Evolutionary conservation across 495 filamentous ascomycete species (phyloP).

Genomic region (Sabuloglossum arenarium): DNA sequence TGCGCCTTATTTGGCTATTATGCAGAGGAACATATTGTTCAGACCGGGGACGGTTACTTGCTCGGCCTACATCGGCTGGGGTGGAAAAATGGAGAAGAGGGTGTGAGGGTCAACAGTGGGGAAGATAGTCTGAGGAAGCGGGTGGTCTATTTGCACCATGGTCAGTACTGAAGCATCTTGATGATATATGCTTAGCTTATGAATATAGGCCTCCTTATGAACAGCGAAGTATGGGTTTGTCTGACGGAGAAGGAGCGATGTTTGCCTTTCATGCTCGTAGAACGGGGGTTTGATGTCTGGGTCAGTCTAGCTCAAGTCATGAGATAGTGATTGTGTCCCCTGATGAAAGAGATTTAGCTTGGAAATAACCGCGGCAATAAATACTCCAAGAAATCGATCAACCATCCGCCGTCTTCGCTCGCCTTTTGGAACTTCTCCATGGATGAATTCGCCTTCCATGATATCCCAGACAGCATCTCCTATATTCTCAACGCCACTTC

Average conservation of each 20-base stretch:
- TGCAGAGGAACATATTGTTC: conserved; percentile 87
- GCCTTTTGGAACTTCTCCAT: conserved; percentile 96
- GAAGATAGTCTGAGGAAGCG: conserved; percentile 52
- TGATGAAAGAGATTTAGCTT: conserved; percentile 38
- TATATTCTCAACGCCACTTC: conserved; percentile 75
- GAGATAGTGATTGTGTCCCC: not conserved
- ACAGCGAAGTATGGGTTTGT: conserved; percentile 96
- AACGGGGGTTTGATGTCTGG: conserved; percentile 93
- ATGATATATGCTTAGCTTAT: not conserved
- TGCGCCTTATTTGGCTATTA: conserved; percentile 77
- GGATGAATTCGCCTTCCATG: conserved; percentile 93
- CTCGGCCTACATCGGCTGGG: conserved; percentile 76
- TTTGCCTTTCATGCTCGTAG: conserved; percentile 75
- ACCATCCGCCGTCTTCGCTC: conserved; percentile 45
- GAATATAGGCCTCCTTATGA: conserved; percentile 56
- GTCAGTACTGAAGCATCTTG: not conserved
- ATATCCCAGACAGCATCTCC: conserved; percentile 83
- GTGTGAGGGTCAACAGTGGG: conserved; percentile 49
- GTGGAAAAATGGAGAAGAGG: conserved; percentile 62
- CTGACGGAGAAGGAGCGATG: conserved; percentile 67
- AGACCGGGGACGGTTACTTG: conserved; percentile 85
- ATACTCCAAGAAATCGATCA: conserved; percentile 83
- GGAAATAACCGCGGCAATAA: conserved; percentile 98
- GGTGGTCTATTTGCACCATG: conserved; percentile 90
- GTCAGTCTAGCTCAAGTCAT: conserved; percentile 21